These are phyloP conservation scores for Carallia brachiata DNA, from an alignment of 345 rosid genomes.

Conservation along the genomic window DNA sequence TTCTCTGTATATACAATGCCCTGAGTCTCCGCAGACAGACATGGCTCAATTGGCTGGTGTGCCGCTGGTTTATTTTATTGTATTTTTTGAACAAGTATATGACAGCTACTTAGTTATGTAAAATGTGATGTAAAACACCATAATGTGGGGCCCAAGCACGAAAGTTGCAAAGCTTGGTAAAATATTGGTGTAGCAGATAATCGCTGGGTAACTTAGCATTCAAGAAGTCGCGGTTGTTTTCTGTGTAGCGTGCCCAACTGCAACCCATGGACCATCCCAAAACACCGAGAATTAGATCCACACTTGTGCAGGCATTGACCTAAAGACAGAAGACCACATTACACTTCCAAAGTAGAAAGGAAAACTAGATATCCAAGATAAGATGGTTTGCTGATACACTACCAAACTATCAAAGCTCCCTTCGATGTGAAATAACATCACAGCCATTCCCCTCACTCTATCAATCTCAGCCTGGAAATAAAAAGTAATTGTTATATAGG, in stretches of 20 bases:
- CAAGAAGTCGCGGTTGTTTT: slow-evolving; percentile 49
- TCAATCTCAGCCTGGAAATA: slow-evolving; percentile 75
- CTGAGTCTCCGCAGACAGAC: slow-evolving; percentile 36
- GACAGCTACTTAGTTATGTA: slow-evolving; percentile 12
- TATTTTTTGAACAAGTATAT: slow-evolving; percentile 27
- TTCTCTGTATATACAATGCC: slow-evolving; percentile 55
- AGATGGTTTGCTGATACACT: slow-evolving; percentile 20
- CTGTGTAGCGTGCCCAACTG: slow-evolving; percentile 74
- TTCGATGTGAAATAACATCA: slow-evolving; percentile 87
- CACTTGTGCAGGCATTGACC: slow-evolving; percentile 72
- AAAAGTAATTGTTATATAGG: slow-evolving; percentile 6
- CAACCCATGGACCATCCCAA: slow-evolving; percentile 94
- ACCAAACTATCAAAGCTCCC: slow-evolving; percentile 73
- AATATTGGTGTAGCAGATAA: slow-evolving; percentile 7
- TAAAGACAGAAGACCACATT: slow-evolving; percentile 24
- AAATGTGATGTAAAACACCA: slow-evolving; percentile 13
- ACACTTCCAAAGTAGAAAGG: background rate
- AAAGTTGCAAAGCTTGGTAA: slow-evolving; percentile 29
- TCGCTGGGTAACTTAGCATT: slow-evolving; percentile 43
- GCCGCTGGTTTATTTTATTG: slow-evolving; percentile 16
- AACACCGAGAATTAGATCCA: slow-evolving; percentile 81
- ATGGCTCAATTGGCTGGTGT: slow-evolving; percentile 29
- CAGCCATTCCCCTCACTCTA: slow-evolving; percentile 86
- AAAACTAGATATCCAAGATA: background rate
- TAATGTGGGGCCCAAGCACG: slow-evolving; percentile 30